A percentile compares a stretch with the other conserved stretches of the same genome.
phyloP scores from a whole-genome alignment of 495 filamentous ascomycete species.

The Lophium mytilinum region DNA sequence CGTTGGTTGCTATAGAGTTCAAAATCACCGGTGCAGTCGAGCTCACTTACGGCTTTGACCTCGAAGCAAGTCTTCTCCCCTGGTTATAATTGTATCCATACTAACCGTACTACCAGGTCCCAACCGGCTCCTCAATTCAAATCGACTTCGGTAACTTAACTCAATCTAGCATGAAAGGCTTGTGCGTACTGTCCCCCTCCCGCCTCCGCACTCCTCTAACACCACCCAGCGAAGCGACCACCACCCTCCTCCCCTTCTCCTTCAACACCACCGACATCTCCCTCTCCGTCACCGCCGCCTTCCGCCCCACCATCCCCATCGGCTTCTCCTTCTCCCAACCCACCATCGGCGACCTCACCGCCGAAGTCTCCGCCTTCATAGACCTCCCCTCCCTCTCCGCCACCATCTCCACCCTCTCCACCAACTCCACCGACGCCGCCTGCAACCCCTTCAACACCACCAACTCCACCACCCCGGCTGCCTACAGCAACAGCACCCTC shows the following conservation, averaged over 20 bases:
- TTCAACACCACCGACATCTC: conserved; percentile 9
- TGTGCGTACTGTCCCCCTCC: neutral
- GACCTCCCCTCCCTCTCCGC: conserved; percentile 13
- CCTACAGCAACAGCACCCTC: neutral
- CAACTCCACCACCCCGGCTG: neutral
- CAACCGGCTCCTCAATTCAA: conserved; percentile 10
- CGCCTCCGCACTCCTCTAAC: neutral
- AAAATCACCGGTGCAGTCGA: conserved; percentile 6
- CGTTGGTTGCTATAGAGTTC: conserved; percentile 1
- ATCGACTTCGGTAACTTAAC: conserved; percentile 10
- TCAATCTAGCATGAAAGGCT: conserved; percentile 7
- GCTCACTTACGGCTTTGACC: conserved; percentile 18
- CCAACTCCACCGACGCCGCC: neutral
- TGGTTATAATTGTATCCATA: neutral
- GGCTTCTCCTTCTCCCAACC: conserved; percentile 15
- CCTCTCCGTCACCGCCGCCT: conserved; percentile 1
- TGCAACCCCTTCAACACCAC: neutral
- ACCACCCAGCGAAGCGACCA: neutral
- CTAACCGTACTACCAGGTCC: conserved; percentile 6
- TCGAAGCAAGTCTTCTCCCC: conserved; percentile 2
- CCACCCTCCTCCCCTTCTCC: conserved; percentile 15
- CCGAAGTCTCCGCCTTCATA: conserved; percentile 3
- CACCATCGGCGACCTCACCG: neutral
- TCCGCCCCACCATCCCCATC: conserved; percentile 13
- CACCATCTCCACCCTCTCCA: neutral